Base-by-base conservation (phyloP, 257 asterid genomes). In the Henckelia pumila region DNA sequence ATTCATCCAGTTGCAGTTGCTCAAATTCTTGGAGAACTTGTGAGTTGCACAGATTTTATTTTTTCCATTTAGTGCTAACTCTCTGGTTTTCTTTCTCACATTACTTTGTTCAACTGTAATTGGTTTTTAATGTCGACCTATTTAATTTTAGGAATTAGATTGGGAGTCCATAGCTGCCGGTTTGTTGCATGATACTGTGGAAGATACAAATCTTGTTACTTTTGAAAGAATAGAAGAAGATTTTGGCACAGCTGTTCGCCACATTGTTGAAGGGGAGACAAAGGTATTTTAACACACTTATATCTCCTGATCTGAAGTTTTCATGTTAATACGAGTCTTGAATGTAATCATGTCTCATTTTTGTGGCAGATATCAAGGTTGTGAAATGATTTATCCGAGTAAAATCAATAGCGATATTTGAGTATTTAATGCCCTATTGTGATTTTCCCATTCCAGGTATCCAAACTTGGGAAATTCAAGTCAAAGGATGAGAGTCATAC, bases 161-260 rank as follows among this genome's bases (percentile, higher is more conserved):
- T 92, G 98, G 96, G 95, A 92, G 81, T 89, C 98, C 23, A 77
- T 92, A 68, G 96, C 95, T 71, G 96, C 98, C 73, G 98, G 98
- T 60, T 85, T 92, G 72, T 84, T 92, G 26, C 98, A 92, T 85
- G 98, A 92, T 76, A 92, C 98, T 3, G 95, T 92, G 53, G 98
- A 92, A 76, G 98, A 92, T 67, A 92, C 98, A 44, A 78, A 75
- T 76, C 80, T 89, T 56, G 95, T 91, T 69, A 82, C 95, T 56
- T 92, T 92, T 74, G 96, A 87, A 73, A 84, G 89, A 69, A 87
- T 89, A 70, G 98, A 92, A 79, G 81, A 83, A 52, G 83, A 82
- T 7, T 92, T 92, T 79, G 98, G 98, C 59, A 50, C 81, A 59
- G 73, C 92, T 21, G 95, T 89, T 61, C 92, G 98, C 59, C 92